phyloP scores from a whole-genome alignment of 371 early-diverging fungal genomes.

The Sporodiniella umbellata region DNA sequence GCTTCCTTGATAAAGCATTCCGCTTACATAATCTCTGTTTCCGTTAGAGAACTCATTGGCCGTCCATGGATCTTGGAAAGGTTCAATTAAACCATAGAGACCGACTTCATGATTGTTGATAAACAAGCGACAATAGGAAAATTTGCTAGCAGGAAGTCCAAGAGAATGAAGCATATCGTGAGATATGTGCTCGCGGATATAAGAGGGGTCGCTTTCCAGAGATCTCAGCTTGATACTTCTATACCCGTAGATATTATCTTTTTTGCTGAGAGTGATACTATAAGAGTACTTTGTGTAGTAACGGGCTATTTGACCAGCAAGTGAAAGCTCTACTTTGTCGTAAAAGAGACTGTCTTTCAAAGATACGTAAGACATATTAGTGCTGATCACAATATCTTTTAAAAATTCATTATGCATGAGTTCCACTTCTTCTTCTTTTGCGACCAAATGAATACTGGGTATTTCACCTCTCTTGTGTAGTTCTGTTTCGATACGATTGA shows the following conservation, averaged over 20 bases:
- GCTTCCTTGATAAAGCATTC: slow-evolving; percentile 28
- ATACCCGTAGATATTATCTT: slow-evolving; percentile 27
- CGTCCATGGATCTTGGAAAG: slow-evolving; percentile 34
- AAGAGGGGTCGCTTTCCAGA: slow-evolving; percentile 37
- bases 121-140: slow-evolving; percentile 28
- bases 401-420: slow-evolving; percentile 4
- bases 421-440: slow-evolving; percentile 10
- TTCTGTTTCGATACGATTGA: slow-evolving; percentile 15
- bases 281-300: slow-evolving; percentile 22
- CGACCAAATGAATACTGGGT: slow-evolving; percentile 17
- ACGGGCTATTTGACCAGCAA: slow-evolving; percentile 27
- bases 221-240: slow-evolving; percentile 51
- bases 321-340: slow-evolving; percentile 14
- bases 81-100: slow-evolving; percentile 33
- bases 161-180: slow-evolving; percentile 39
- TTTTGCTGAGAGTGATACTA: slow-evolving; percentile 11
- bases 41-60: slow-evolving; percentile 28
- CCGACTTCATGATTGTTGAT: slow-evolving; percentile 30
- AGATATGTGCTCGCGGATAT: slow-evolving; percentile 39
- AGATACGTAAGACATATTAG: slow-evolving; percentile 19
- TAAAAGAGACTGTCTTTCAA: slow-evolving; percentile 7
- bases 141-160: slow-evolving; percentile 41
- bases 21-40: slow-evolving; percentile 20
- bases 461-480: slow-evolving; percentile 23
- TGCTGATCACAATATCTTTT: slow-evolving; percentile 2